Percentiles rank a stretch among this genome's conserved stretches.
Conservation (phyloP, 139 green algal species). For the Coelastrella sp. region DNA sequence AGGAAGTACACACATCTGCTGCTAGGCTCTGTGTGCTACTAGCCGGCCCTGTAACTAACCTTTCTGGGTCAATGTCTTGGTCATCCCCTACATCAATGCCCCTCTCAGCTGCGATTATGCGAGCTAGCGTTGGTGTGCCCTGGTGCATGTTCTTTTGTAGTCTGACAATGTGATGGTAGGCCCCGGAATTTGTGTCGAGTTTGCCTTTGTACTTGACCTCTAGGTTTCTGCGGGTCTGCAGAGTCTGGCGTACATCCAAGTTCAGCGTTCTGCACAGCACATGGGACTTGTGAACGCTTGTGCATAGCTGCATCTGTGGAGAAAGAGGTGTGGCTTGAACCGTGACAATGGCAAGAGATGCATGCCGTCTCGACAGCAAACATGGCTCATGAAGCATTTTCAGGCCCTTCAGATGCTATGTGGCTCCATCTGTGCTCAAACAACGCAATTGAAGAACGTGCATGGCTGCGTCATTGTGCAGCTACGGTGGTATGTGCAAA, state of each 20-base stretch:
- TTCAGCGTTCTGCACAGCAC: neutral
- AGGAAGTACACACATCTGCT: neutral
- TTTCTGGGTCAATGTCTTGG: neutral
- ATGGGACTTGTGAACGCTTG: no score
- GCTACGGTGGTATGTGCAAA: no score
- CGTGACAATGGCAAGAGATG: neutral
- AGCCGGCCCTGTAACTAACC: no score
- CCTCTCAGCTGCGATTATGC: constrained; percentile 33
- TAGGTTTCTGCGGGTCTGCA: constrained; percentile 19
- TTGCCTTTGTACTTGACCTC: constrained; percentile 35
- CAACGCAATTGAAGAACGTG: no score
- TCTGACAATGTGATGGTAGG: constrained; percentile 1
- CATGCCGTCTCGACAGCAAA: no score
- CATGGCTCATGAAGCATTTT: no score
- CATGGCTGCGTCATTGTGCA: no score
- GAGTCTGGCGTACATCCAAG: constrained; percentile 41
- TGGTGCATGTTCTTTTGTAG: constrained; percentile 36
- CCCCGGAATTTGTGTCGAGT: constrained; percentile 40
- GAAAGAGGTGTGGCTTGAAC: no score
- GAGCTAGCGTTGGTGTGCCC: constrained; percentile 39
- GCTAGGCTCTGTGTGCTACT: neutral
- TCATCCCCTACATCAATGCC: constrained; percentile 20
- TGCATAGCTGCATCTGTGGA: no score
- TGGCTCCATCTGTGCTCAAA: no score
- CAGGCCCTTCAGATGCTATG: no score